phyloP scores from a whole-genome alignment of 2,329 filamentous ascomycete genomes.

The Ceratocystis eucalypticola region DNA sequence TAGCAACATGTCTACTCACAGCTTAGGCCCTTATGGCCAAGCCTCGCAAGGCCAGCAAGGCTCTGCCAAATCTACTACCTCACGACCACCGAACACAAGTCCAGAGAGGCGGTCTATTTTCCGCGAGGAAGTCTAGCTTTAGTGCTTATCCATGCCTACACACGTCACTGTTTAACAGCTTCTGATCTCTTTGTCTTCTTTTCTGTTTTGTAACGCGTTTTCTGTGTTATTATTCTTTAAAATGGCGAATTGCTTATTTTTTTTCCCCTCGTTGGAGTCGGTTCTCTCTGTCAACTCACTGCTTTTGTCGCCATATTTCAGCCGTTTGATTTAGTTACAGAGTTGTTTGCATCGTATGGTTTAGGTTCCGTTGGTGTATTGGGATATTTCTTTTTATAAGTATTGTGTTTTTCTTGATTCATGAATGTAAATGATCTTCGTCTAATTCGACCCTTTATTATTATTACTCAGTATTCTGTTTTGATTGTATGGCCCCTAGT shows the following conservation, averaged over 20 bases:
- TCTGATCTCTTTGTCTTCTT: neutral
- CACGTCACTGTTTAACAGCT: neutral
- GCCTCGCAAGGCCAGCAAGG: constrained; percentile 24
- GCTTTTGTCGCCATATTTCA: neutral
- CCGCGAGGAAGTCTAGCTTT: constrained; percentile 47
- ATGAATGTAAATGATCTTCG: constrained; percentile 6
- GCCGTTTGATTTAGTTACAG: neutral
- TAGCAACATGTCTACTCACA: constrained; percentile 49
- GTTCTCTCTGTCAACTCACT: neutral
- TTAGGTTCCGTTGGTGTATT: neutral
- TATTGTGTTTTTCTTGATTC: neutral
- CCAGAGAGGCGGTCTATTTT: constrained; percentile 58
- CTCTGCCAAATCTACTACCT: constrained; percentile 22
- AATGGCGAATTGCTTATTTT: neutral
- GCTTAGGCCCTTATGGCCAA: constrained; percentile 50
- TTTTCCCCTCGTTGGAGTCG: neutral
- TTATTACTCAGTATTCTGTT: neutral
- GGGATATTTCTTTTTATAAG: neutral
- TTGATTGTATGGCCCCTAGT: neutral
- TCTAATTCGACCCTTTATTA: neutral
- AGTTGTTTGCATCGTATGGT: neutral
- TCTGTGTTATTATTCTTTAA: neutral
- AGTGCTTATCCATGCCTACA: neutral
- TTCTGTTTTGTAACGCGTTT: neutral
- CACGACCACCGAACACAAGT: constrained; percentile 37